Evolutionary conservation across 1,284 basidiomycete genomes (phyloP), one percentile per base, ranked within the genome.

Genomic region (Ceratobasidium theobromae): DNA sequence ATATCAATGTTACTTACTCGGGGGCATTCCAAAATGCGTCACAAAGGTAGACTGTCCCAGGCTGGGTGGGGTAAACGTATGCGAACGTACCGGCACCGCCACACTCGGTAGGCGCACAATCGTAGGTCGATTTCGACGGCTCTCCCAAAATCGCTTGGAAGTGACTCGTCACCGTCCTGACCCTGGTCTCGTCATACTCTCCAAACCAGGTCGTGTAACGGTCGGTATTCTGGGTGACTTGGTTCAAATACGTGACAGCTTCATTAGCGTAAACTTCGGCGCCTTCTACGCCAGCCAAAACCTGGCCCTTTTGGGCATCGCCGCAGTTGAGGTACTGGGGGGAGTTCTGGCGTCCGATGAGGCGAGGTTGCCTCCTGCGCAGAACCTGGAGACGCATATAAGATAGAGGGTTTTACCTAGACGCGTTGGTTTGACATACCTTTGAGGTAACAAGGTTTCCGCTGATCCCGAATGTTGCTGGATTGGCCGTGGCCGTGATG

Each of bases 11-110:
- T n/a, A 52, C 58, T 64, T 25, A 65, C 60, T 65, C 48, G 14
- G 65, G 68, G 25, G 68, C 68, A 11, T 27, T 27, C 68, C 68
- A 69, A 49, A 69, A 69, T 14, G 57, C 68, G 16, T 46, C 66
- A 30, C 68, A 69, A 4, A 69, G 58, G 33, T 69, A 67, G 1
- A 69, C 43, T 11, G 55, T 40, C 11, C 65, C 65, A 3, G 65
- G 65, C 8, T 30, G 16, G 21, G n/a, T 46, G 4, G 65, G 57
- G 25, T 69, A 67, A 21, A 48, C 27, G 8, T 51, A 66, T 18
- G 45, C 49, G 33, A 60, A 53, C 11, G 23, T 46, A 12, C 21
- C 38, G 14, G 35, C 9, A n/a, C n/a, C n/a, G n/a, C n/a, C n/a
- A n/a, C n/a, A n/a, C 11, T 65, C 49, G 14, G 54, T 53, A 21